Percentiles rank a stretch among this genome's conserved stretches.
Evolutionary conservation across 1,284 basidiomycete genomes (phyloP).

Genomic region (Marasmius oreades): DNA sequence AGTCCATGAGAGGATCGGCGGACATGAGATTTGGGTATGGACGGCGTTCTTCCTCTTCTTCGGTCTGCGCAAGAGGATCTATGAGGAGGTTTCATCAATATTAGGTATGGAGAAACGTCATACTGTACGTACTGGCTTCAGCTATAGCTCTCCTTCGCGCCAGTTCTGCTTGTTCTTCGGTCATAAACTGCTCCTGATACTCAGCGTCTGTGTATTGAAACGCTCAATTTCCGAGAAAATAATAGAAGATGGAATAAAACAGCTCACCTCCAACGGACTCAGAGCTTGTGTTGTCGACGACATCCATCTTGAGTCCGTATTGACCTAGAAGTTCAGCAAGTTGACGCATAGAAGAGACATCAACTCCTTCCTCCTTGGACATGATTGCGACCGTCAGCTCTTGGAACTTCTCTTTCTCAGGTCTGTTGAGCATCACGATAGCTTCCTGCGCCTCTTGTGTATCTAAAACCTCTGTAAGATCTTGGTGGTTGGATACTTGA

Average conservation of each 20-base stretch:
- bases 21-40: slow-evolving; percentile 56
- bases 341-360: slow-evolving; percentile 5
- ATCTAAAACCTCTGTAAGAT: slow-evolving; percentile 6
- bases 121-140: not conserved
- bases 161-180: not conserved
- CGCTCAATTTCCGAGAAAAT: not conserved
- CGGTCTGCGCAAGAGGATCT: slow-evolving; percentile 11
- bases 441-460: slow-evolving; percentile 1
- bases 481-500: not conserved
- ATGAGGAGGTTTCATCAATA: not conserved
- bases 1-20: slow-evolving; percentile 57
- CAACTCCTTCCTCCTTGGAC: slow-evolving; percentile 2
- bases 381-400: slow-evolving; percentile 6
- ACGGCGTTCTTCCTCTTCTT: slow-evolving; percentile 11
- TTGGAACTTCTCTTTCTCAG: slow-evolving; percentile 1
- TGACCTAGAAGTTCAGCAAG: slow-evolving; percentile 5
- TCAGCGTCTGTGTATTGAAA: not conserved
- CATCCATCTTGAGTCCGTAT: slow-evolving; percentile 2
- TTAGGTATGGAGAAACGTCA: not conserved
- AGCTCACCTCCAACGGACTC: not conserved
- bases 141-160: not conserved
- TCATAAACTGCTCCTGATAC: not conserved
- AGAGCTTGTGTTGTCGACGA: not conserved
- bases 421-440: not conserved
- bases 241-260: not conserved